Evolutionary conservation across 371 early-diverging fungal genomes (phyloP).

Genomic region (Rhizopus sp.): DNA sequence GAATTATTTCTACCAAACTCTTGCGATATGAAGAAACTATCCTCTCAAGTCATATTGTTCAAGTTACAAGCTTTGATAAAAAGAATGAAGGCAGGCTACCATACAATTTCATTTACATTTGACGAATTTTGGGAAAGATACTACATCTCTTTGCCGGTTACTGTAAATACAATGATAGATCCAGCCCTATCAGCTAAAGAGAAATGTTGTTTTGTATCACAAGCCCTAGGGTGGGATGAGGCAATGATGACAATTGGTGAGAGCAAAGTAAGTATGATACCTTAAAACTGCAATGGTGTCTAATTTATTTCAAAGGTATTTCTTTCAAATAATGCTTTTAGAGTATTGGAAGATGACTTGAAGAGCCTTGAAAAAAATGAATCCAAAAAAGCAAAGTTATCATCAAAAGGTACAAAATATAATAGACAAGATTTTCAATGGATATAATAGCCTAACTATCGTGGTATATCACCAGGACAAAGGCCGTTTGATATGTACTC

Average conservation of each 20-base stretch:
- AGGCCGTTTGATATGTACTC: constrained; percentile 36
- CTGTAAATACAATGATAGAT: constrained; percentile 47
- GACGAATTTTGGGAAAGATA: constrained; percentile 76
- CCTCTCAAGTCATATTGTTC: constrained; percentile 53
- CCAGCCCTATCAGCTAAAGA: constrained; percentile 32
- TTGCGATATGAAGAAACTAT: constrained; percentile 60
- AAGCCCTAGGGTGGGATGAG: constrained; percentile 63
- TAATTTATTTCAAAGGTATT: constrained; percentile 48
- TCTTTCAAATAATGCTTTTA: constrained; percentile 74
- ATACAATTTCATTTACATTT: constrained; percentile 51
- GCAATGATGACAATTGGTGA: constrained; percentile 67
- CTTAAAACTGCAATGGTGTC: neutral
- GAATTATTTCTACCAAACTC: constrained; percentile 57
- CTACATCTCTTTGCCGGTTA: constrained; percentile 48
- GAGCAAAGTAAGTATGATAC: constrained; percentile 33
- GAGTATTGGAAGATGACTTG: constrained; percentile 65
- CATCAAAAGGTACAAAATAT: constrained; percentile 16
- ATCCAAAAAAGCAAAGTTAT: constrained; percentile 46
- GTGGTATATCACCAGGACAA: constrained; percentile 11
- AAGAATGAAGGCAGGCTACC: constrained; percentile 51
- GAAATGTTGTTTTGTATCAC: constrained; percentile 56
- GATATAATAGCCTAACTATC: neutral
- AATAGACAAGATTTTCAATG: constrained; percentile 2
- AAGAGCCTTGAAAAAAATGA: constrained; percentile 48
- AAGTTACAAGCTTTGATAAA: constrained; percentile 54